phyloP scores from a whole-genome alignment of 495 filamentous ascomycete genomes.

The Penicillium cataractarum region DNA sequence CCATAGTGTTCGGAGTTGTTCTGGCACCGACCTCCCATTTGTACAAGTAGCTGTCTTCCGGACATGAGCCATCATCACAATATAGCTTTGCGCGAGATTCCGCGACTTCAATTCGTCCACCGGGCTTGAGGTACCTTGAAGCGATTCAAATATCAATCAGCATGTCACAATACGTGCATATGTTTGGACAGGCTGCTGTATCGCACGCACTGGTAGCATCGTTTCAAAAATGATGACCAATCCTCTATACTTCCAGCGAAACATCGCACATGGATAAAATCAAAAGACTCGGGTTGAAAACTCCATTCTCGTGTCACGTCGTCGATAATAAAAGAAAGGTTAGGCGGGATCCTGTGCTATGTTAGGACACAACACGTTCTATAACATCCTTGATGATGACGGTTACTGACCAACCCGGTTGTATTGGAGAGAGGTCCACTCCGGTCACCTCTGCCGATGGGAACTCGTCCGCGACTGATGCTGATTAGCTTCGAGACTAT shows the following conservation, averaged over 20 bases:
- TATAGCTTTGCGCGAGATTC: conserved; percentile 14
- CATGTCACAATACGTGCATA: neutral
- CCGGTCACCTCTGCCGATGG: conserved; percentile 35
- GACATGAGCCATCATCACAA: conserved; percentile 23
- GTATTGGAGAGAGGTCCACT: conserved; percentile 57
- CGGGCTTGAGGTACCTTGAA: conserved; percentile 27
- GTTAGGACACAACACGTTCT: neutral
- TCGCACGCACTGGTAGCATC: conserved; percentile 19
- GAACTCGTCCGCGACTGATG: conserved; percentile 21
- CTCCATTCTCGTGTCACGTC: conserved; percentile 40
- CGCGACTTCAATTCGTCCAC: conserved; percentile 25
- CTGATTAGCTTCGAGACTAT: neutral
- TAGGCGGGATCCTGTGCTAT: conserved; percentile 34
- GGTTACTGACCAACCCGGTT: conserved; percentile 42
- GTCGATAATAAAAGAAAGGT: conserved; percentile 38
- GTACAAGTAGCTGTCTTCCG: conserved; percentile 19
- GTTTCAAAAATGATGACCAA: conserved; percentile 27
- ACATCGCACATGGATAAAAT: conserved; percentile 42
- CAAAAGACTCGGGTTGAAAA: conserved; percentile 37
- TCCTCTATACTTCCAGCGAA: conserved; percentile 38
- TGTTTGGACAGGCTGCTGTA: neutral
- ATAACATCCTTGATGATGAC: neutral
- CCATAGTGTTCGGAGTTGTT: too few species aligned
- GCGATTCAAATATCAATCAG: neutral
- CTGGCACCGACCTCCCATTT: conserved; percentile 17